Evolutionary conservation across 768 basidiomycete species (phyloP).

Genomic region (Hypholoma sublateritium): DNA sequence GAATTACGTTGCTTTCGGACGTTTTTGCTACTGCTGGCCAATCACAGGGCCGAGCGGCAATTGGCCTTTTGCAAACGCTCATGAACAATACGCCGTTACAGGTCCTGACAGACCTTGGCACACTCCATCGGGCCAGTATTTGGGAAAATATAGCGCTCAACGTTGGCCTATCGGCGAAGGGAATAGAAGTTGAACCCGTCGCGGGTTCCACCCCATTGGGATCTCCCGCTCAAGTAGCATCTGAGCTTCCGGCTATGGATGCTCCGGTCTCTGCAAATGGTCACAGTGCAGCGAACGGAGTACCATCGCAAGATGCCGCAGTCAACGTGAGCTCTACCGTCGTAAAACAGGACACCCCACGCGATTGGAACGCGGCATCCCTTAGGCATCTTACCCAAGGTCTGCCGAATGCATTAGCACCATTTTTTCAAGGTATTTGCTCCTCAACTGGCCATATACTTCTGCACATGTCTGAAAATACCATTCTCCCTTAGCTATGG

Average conservation of each 20-base stretch:
- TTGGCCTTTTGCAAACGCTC: conserved; percentile 72
- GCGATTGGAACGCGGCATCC: conserved; percentile 69
- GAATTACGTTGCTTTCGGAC: conserved; percentile 82
- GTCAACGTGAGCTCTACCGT: conserved; percentile 20
- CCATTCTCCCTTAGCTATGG: conserved; percentile 54
- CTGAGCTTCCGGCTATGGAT: conserved; percentile 40
- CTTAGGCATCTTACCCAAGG: conserved; percentile 80
- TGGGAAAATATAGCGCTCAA: conserved; percentile 88
- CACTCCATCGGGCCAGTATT: conserved; percentile 76
- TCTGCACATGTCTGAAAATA: neutral
- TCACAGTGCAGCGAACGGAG: conserved; percentile 31
- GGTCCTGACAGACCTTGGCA: conserved; percentile 71
- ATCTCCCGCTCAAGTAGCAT: conserved; percentile 42
- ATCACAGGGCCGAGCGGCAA: conserved; percentile 75
- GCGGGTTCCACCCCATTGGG: conserved; percentile 45
- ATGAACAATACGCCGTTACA: conserved; percentile 62
- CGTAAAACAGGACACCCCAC: conserved; percentile 42
- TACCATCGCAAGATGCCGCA: conserved; percentile 19
- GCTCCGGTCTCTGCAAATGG: conserved; percentile 28
- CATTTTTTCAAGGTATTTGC: conserved; percentile 81
- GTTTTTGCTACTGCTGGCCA: conserved; percentile 84
- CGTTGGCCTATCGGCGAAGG: conserved; percentile 50
- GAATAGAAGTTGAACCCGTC: conserved; percentile 49
- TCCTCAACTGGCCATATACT: neutral
- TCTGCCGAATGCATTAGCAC: conserved; percentile 70